These are phyloP conservation scores for Chloropicon primus DNA, from an alignment of 139 green algal genomes.

Conservation along the genomic window DNA sequence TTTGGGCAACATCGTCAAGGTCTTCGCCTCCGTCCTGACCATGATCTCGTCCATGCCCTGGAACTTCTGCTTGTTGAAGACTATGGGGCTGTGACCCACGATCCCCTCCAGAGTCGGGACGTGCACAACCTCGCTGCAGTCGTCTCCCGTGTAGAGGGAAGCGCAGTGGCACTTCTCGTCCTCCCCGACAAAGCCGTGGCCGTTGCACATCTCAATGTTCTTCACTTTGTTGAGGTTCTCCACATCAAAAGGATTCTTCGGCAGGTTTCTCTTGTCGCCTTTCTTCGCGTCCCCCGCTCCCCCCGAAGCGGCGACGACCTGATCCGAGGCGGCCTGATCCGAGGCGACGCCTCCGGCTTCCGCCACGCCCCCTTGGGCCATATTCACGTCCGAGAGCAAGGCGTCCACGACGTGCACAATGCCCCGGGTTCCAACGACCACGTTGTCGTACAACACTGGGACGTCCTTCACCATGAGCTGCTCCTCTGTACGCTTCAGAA, in stretches of 20 bases:
- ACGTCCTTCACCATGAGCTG: neutral
- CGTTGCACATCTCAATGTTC: neutral
- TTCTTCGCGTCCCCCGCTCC: neutral
- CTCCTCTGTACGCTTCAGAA: neutral
- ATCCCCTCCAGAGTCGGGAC: neutral
- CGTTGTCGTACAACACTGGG: neutral
- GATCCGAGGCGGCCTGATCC: too few relatives aligned
- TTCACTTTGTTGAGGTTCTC: neutral
- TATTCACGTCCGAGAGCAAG: neutral
- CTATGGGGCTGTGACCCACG: neutral
- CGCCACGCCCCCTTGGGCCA: neutral
- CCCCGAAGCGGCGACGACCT: too few relatives aligned
- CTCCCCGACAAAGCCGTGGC: neutral
- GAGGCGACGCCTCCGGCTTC: too few relatives aligned
- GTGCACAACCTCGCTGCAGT: neutral
- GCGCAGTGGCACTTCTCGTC: neutral
- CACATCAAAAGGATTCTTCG: neutral
- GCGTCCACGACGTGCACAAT: neutral
- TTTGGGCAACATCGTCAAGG: neutral
- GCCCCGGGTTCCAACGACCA: neutral
- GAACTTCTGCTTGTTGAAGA: neutral
- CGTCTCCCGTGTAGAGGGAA: neutral
- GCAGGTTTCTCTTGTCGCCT: neutral
- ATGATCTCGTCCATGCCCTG: neutral
- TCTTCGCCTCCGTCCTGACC: neutral